phyloP scores from a whole-genome alignment of 352 stramenopile genomes.

The Phytophthora sp. region DNA sequence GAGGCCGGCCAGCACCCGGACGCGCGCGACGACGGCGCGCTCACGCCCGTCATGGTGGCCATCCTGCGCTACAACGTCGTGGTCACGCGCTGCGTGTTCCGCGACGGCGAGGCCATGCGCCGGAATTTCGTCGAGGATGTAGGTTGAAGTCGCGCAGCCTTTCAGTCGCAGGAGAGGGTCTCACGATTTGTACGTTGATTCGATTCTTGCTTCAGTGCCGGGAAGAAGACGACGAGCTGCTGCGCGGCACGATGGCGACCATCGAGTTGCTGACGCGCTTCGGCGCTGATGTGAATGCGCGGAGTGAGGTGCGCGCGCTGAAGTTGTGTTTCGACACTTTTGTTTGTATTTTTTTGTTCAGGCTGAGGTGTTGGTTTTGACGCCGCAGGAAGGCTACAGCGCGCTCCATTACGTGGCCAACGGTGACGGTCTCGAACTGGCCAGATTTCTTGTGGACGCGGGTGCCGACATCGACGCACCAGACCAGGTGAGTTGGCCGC shows the following conservation, averaged over 20 bases:
- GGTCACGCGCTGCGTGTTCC: slow-evolving; percentile 33
- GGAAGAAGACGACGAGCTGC: slow-evolving; percentile 10
- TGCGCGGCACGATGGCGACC: neutral
- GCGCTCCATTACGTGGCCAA: slow-evolving; percentile 6
- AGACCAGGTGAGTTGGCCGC: slow-evolving; percentile 21
- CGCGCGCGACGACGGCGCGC: slow-evolving; percentile 14
- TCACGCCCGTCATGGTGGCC: slow-evolving; percentile 31
- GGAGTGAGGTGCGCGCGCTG: neutral
- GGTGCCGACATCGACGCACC: slow-evolving; percentile 9
- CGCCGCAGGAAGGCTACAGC: slow-evolving; percentile 23
- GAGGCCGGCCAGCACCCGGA: slow-evolving; percentile 26
- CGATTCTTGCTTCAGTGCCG: slow-evolving; percentile 7
- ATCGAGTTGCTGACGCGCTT: neutral
- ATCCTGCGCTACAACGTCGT: slow-evolving; percentile 32
- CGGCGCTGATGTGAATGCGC: slow-evolving; percentile 2
- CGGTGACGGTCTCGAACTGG: slow-evolving; percentile 15
- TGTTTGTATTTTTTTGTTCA: neutral
- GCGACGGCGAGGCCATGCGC: slow-evolving; percentile 12
- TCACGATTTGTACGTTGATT: slow-evolving; percentile 5
- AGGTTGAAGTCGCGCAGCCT: slow-evolving; percentile 9
- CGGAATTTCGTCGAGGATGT: slow-evolving; percentile 33
- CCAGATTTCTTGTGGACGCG: slow-evolving; percentile 11
- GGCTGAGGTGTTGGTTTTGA: neutral
- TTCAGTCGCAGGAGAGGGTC: neutral
- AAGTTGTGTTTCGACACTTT: neutral